Percentiles rank a stretch among this genome's conserved stretches.
These are phyloP conservation scores for Talaromyces marneffei DNA, from an alignment of 2,329 filamentous ascomycete species.

Conservation along the genomic window DNA sequence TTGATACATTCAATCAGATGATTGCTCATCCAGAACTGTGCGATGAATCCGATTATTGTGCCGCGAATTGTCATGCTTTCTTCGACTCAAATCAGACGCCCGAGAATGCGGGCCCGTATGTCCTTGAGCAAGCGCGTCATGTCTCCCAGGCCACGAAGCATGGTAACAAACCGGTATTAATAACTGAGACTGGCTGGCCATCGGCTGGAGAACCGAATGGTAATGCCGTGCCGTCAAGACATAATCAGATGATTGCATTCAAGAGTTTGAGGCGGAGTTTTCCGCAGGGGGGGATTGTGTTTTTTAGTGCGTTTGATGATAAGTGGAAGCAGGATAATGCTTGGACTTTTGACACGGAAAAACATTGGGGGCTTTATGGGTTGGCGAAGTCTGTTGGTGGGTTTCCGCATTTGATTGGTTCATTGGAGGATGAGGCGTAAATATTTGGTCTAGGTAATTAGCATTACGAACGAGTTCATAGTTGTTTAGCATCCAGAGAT, in stretches of 20 bases:
- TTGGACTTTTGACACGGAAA: conserved; percentile 64
- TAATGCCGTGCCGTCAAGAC: conserved; percentile 60
- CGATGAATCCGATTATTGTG: conserved; percentile 67
- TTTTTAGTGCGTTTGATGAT: conserved; percentile 78
- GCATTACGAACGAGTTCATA: not conserved
- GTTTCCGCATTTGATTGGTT: not conserved
- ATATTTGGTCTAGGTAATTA: not conserved
- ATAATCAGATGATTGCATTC: conserved; percentile 63
- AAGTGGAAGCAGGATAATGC: conserved; percentile 65
- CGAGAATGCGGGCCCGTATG: conserved; percentile 60
- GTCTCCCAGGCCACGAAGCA: conserved; percentile 37
- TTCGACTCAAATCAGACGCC: conserved; percentile 63
- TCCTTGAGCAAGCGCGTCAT: conserved; percentile 49
- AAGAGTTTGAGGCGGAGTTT: conserved; percentile 59
- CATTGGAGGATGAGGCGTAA: not conserved
- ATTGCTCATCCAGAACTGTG: conserved; percentile 64
- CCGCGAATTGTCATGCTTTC: conserved; percentile 78
- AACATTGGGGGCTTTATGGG: conserved; percentile 60
- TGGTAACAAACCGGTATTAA: conserved; percentile 58
- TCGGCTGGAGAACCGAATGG: conserved; percentile 61
- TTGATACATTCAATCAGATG: conserved; percentile 71
- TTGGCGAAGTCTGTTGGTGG: not conserved
- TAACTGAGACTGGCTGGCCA: conserved; percentile 85
- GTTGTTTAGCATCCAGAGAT: too few species aligned
- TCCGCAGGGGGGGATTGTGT: conserved; percentile 47